Evolutionary conservation across 139 green algal genomes (phyloP), one percentile per base, ranked within the genome.

Genomic region (Spirogloea muscicola): DNA sequence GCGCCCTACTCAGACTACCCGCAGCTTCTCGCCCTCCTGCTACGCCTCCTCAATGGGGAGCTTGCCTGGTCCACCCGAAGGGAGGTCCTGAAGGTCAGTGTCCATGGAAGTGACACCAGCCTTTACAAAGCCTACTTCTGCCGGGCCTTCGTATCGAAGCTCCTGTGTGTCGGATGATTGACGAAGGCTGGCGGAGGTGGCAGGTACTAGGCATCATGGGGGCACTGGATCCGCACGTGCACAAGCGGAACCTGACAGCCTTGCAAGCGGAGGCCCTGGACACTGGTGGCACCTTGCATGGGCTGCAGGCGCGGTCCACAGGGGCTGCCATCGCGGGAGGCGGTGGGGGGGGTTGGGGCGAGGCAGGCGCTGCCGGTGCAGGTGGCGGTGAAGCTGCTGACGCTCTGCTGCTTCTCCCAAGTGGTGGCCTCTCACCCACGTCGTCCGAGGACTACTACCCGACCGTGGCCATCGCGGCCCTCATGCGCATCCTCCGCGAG

Each of bases 371-470:
- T 21, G 65, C 5, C 25, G 36, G 3, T 10, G 67, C 25, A 58
- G 55, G 10, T 3, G 68, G 52, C 6, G 29, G 58, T 34, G 61
- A 21, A 55, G 25, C 38, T 16, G 36, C 37, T n/a, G 61, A n/a
- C n/a, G n/a, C n/a, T n/a, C n/a, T n/a, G n/a, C n/a, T n/a, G n/a
- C 25, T 74, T 1, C 25, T 86, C 2, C 81, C 76, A 34, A 64
- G 70, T 0, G 31, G 41, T 21, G 64, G 74, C 29, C 41, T 87
- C 3, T 76, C 77, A n/a, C n/a, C n/a, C 2, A 74, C 77, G 59
- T 84, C 74, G 61, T 89, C 74, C 46, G 92, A 97, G 52, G 93
- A 99, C 44, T 99, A 96, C 84, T 99, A 97, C 84, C 91, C 94
- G 5, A 96, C 94, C 1, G 90, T 98, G 21, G 93, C 94, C 42